Conservation (phyloP, 345 rosid genomes). For the Syzygium oleosum region DNA sequence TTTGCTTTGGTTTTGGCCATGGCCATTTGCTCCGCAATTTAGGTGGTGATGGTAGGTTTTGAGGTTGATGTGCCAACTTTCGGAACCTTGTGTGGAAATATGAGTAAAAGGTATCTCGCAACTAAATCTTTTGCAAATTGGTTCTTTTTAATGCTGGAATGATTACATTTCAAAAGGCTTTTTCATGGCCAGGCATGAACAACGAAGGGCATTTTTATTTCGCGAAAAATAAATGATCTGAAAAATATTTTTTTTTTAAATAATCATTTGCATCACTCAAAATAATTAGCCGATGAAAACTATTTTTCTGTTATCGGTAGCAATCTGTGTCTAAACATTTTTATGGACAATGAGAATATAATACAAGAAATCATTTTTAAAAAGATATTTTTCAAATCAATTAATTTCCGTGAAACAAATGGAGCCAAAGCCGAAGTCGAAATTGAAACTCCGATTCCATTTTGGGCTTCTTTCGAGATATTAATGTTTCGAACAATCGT, state of each 20-base stretch:
- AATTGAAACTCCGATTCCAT: not conserved
- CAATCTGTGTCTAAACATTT: not conserved
- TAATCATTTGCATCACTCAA: not conserved
- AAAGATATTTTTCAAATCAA: not conserved
- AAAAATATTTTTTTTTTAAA: not conserved
- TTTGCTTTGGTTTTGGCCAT: not conserved
- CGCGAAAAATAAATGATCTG: not conserved
- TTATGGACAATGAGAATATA: too few species aligned
- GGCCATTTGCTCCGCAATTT: not conserved
- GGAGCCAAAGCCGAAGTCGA: too few species aligned
- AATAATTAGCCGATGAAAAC: not conserved
- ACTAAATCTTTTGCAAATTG: not conserved
- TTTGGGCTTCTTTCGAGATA: not conserved
- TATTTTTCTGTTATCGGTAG: not conserved
- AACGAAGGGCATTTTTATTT: not conserved
- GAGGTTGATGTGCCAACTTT: not conserved
- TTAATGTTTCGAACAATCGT: not conserved
- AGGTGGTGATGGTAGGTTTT: not conserved
- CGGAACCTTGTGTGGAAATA: not conserved
- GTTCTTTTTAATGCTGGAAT: not conserved
- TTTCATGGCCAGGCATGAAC: not conserved
- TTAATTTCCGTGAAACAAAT: fast-evolving
- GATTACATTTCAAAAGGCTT: not conserved
- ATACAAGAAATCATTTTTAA: fast-evolving
- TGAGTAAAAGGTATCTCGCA: not conserved